A percentile compares a stretch with the other conserved stretches of the same genome.
Conservation (phyloP, 2,329 filamentous ascomycete genomes). For the Phialocephala subalpina region DNA sequence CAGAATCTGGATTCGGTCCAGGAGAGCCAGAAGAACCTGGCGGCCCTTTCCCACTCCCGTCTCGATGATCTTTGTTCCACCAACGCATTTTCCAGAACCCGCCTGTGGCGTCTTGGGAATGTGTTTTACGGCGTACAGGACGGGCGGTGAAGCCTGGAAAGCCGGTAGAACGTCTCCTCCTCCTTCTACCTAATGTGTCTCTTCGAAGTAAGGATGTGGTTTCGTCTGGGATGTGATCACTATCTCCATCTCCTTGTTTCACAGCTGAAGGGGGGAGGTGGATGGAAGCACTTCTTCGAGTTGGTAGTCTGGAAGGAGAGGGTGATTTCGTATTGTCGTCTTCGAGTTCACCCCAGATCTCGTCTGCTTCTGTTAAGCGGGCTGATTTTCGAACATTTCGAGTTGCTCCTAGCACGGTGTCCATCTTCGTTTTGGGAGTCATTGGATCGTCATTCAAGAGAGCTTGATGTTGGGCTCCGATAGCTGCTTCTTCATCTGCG, state of each 20-base stretch:
- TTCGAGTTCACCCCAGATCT: constrained; percentile 90
- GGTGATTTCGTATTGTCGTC: constrained; percentile 63
- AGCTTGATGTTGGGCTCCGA: constrained; percentile 41
- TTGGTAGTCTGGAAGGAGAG: constrained; percentile 34
- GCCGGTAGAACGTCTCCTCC: constrained; percentile 65
- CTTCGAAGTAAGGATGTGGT: constrained; percentile 37
- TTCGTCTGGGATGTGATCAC: constrained; percentile 36
- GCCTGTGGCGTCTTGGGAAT: constrained; percentile 58
- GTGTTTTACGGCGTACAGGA: constrained; percentile 45
- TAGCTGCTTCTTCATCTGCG: constrained; percentile 44
- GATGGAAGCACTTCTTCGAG: constrained; percentile 24
- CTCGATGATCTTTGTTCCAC: constrained; percentile 50
- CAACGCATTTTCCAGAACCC: constrained; percentile 63
- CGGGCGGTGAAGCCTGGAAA: constrained; percentile 68
- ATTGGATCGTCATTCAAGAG: constrained; percentile 42
- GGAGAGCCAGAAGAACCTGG: constrained; percentile 22
- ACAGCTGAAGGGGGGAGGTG: constrained; percentile 17
- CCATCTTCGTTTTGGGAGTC: constrained; percentile 42
- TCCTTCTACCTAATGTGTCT: constrained; percentile 42
- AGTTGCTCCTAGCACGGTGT: constrained; percentile 42
- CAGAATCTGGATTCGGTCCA: constrained; percentile 13
- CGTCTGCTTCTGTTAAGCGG: constrained; percentile 67
- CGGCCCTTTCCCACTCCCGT: constrained; percentile 31
- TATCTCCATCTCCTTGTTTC: constrained; percentile 11
- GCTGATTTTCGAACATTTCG: constrained; percentile 39